These are phyloP conservation scores for Boletus edulis DNA, from an alignment of 768 basidiomycete species.

Conservation along the genomic window DNA sequence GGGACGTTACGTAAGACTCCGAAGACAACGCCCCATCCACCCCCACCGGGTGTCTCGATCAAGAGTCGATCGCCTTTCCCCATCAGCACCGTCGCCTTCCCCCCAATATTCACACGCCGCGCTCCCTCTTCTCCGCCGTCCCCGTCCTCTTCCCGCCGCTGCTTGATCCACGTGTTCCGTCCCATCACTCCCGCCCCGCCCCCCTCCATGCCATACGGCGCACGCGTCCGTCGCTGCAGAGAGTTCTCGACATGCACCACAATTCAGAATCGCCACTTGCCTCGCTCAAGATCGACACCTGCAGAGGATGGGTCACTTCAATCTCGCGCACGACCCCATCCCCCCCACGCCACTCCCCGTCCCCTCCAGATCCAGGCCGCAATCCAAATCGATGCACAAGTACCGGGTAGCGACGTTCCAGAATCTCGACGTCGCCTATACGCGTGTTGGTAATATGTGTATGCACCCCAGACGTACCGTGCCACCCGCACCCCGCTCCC, in stretches of 20 bases:
- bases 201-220: constrained; percentile 85
- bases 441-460: constrained; percentile 93
- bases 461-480: constrained; percentile 91
- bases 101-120: constrained; percentile 81
- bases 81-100: constrained; percentile 86
- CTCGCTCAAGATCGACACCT: constrained; percentile 88
- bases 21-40: constrained; percentile 66
- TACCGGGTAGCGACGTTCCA: constrained; percentile 93
- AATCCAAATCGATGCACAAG: constrained; percentile 81
- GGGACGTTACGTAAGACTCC: neutral
- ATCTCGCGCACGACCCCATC: constrained; percentile 84
- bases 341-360: constrained; percentile 74
- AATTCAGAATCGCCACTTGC: constrained; percentile 34
- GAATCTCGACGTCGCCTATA: constrained; percentile 90
- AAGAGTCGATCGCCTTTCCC: constrained; percentile 80
- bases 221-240: constrained; percentile 71
- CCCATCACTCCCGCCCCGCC: constrained; percentile 71
- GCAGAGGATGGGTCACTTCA: constrained; percentile 77
- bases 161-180: constrained; percentile 76
- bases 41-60: constrained; percentile 89
- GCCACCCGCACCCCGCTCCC: constrained; percentile 86
- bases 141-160: too few relatives aligned
- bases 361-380: constrained; percentile 65
- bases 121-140: constrained; percentile 27
- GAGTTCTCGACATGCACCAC: too few relatives aligned